phyloP scores from a whole-genome alignment of 129 eudicot species.

The Flaveria linearis region DNA sequence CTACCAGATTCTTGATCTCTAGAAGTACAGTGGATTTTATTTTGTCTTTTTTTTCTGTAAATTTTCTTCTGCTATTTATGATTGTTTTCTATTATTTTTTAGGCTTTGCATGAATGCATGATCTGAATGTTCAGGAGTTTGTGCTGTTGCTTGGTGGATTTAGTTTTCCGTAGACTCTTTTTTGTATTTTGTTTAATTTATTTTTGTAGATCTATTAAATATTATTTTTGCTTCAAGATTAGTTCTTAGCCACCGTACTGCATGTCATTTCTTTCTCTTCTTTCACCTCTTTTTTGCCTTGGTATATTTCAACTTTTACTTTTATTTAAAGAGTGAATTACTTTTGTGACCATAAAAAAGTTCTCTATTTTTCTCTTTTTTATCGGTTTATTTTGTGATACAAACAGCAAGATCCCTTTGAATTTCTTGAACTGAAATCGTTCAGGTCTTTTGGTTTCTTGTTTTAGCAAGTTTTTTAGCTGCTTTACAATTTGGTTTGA shows the following conservation, averaged over 20 bases:
- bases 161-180: not conserved
- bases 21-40: not conserved
- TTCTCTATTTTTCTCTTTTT: not conserved
- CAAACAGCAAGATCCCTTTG: not conserved
- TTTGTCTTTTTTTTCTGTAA: no score
- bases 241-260: not conserved
- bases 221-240: not conserved
- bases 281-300: not conserved
- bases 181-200: slow-evolving; percentile 13
- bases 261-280: slow-evolving; percentile 12
- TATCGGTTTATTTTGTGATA: not conserved
- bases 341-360: not conserved
- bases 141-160: slow-evolving; percentile 2
- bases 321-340: not conserved
- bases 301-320: not conserved
- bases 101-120: not conserved
- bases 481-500: not conserved
- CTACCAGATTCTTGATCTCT: slow-evolving; percentile 13
- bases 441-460: not conserved
- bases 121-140: not conserved
- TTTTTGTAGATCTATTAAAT: not conserved
- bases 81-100: not conserved
- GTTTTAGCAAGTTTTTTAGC: not conserved
- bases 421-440: not conserved
- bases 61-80: not conserved